Evolutionary conservation across 257 asterid genomes (phyloP), one percentile per base, ranked within the genome.

Genomic region (Nyctanthes arbortristis): DNA sequence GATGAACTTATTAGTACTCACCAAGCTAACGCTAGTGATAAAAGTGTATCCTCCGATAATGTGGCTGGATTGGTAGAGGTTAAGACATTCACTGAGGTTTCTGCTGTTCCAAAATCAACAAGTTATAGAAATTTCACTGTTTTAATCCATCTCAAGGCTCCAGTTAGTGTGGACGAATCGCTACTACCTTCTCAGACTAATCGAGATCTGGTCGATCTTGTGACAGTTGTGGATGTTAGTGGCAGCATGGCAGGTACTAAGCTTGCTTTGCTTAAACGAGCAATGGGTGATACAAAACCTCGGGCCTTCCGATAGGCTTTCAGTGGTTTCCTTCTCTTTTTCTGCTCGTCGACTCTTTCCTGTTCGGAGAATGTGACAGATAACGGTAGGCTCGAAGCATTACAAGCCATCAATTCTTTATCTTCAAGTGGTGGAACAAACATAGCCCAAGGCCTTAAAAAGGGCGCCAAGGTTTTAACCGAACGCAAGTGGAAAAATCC

Each of bases 201-300:
- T 39, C 80, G 84, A 29, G 82, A 77, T 29, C 84, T 82, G 1
- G 75, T 82, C 67, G 87, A 82, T 73, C 82, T 82, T 35, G 82
- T 79, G 14, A 79, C 87, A 0, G 78, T 82, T 32, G 82, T 82
- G 54, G 87, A 82, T 73, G 80, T 82, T 39, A 82, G 87, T 68
- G 87, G 87, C 32, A 82, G 87, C 75, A 82, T 82, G 87, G 80
- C 87, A 14, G 87, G 87, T 43, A 78, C 87, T 27, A 82, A 82
- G 76, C 74, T 82, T 47, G 84, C 87, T 27, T 73, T 82, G 70
- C 70, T 82, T 20, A 82, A 82, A 65, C 75, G 84, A 27, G 87
- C 87, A 13, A 79, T 82, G 87, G 87, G 87, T 82, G 20, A 79
- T 82, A 65, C 84, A 79, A 63, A 71, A 73, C 27, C 67, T 82